These are phyloP conservation scores for Rhodosporidiobolus odoratus DNA, from an alignment of 768 basidiomycete species.

Conservation along the genomic window DNA sequence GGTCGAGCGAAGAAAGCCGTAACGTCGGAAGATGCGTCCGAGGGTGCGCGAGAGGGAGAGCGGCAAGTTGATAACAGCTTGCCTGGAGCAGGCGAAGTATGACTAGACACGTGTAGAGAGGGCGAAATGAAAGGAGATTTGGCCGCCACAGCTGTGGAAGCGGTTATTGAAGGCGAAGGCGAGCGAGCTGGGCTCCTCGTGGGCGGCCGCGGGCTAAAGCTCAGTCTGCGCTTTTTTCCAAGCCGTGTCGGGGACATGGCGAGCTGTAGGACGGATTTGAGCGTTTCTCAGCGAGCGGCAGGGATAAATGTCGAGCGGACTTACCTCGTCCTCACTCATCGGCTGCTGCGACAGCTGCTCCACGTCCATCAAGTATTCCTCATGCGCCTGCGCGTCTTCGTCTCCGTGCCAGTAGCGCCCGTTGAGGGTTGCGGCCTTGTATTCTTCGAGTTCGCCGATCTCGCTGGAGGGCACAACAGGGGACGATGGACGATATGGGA, in stretches of 20 bases:
- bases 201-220: background rate
- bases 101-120: background rate
- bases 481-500: background rate
- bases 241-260: constrained; percentile 3
- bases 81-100: background rate
- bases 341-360: background rate
- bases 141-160: background rate
- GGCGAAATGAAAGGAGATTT: background rate
- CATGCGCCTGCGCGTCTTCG: background rate
- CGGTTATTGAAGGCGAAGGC: background rate
- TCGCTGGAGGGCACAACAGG: constrained; percentile 14
- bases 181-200: background rate
- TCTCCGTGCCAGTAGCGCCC: constrained; percentile 9
- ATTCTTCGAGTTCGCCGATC: constrained; percentile 20
- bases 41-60: background rate
- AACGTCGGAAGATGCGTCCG: background rate
- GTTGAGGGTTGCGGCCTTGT: background rate
- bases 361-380: background rate
- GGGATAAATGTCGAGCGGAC: background rate
- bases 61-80: background rate
- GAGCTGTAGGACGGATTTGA: background rate
- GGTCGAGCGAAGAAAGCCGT: background rate
- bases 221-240: background rate
- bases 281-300: background rate
- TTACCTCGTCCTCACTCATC: constrained; percentile 27